Conservation (phyloP, 352 stramenopile genomes). For the Thalassiosira exigua region DNA sequence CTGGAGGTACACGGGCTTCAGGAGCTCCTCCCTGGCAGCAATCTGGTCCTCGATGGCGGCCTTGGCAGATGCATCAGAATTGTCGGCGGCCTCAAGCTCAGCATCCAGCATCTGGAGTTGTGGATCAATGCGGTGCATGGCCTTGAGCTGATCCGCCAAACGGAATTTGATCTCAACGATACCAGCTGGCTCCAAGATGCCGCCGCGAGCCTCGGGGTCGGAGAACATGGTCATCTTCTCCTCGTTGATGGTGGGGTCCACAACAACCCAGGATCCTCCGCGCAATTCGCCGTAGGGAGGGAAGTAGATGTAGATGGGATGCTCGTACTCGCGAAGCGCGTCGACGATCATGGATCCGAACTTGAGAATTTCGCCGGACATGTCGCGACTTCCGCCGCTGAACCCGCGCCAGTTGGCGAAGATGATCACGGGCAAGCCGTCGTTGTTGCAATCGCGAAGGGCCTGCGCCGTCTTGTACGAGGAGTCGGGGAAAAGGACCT, state of each 20-base stretch:
- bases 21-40: constrained; percentile 90
- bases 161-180: constrained; percentile 99
- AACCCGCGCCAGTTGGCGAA: constrained; percentile 99
- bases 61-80: constrained; percentile 63
- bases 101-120: constrained; percentile 91
- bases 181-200: constrained; percentile 99
- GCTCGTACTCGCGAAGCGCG: constrained; percentile 96
- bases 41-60: constrained; percentile 91
- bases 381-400: constrained; percentile 82
- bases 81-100: constrained; percentile 84
- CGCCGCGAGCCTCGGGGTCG: constrained; percentile 95
- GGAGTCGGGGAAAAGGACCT: constrained; percentile 99
- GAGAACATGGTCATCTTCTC: constrained; percentile 99
- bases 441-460: constrained; percentile 98
- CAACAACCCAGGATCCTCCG: constrained; percentile 98
- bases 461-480: constrained; percentile 98
- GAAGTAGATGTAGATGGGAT: constrained; percentile 99
- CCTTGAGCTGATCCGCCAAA: constrained; percentile 93
- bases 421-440: constrained; percentile 99
- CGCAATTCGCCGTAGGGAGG: constrained; percentile 97
- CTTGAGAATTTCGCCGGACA: constrained; percentile 99
- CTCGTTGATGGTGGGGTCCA: constrained; percentile 99
- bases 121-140: constrained; percentile 96
- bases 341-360: constrained; percentile 99
- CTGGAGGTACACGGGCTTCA: constrained; percentile 97